These are phyloP conservation scores for Fusarium sp. DNA, from an alignment of 2,329 filamentous ascomycete species.

Conservation along the genomic window DNA sequence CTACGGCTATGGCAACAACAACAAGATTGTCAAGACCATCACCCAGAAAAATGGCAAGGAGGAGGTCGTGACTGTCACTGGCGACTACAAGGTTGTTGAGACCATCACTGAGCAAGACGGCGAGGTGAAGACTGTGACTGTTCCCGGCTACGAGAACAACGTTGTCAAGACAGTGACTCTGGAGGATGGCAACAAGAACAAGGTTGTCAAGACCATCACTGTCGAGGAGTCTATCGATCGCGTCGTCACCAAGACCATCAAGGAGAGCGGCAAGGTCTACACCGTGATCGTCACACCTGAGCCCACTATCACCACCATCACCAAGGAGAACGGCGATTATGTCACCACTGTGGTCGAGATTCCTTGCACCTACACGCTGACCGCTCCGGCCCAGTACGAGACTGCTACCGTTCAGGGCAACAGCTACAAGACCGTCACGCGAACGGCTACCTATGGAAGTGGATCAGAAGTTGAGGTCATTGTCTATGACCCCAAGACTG, in stretches of 20 bases:
- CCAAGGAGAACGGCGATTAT: constrained; percentile 31
- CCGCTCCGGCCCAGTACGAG: constrained; percentile 39
- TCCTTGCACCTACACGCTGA: constrained; percentile 38
- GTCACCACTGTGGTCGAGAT: constrained; percentile 33
- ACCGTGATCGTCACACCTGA: constrained; percentile 39
- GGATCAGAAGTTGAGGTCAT: constrained; percentile 47
- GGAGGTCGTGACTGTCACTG: background rate
- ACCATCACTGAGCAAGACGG: constrained; percentile 29
- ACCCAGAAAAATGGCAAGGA: constrained; percentile 7
- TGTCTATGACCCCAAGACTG: constrained; percentile 48
- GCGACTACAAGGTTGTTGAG: constrained; percentile 16
- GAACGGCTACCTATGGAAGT: constrained; percentile 33
- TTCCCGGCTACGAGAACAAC: constrained; percentile 8
- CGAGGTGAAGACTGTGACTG: constrained; percentile 23
- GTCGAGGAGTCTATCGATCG: constrained; percentile 22
- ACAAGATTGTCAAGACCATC: constrained; percentile 23
- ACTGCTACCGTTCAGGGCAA: constrained; percentile 42
- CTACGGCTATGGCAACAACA: background rate
- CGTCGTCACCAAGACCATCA: constrained; percentile 40
- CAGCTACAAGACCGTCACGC: constrained; percentile 27
- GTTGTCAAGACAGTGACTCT: constrained; percentile 28
- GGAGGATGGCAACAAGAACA: constrained; percentile 21
- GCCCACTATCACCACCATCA: constrained; percentile 32
- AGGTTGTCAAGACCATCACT: constrained; percentile 36
- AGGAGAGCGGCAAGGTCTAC: constrained; percentile 36